phyloP scores from a whole-genome alignment of 2,329 filamentous ascomycete genomes.

The Xylariaceae sp. region DNA sequence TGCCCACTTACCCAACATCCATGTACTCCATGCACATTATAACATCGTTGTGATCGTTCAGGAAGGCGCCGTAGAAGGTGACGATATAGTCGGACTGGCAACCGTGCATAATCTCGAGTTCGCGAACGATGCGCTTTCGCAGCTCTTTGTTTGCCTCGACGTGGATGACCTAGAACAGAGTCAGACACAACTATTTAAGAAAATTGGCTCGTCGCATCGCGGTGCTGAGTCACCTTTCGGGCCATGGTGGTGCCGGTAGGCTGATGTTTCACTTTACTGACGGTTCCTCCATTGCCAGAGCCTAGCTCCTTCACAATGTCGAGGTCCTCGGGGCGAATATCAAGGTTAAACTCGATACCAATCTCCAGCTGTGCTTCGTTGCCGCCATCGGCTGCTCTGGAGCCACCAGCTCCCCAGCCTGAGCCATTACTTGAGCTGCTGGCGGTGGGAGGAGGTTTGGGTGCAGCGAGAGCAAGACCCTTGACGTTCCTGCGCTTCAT shows the following conservation, averaged over 20 bases:
- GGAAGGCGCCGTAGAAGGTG: constrained; percentile 94
- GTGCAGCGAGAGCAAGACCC: constrained; percentile 79
- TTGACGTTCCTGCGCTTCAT: constrained; percentile 99
- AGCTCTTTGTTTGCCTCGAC: constrained; percentile 98
- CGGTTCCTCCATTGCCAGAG: constrained; percentile 93
- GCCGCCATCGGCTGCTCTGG: constrained; percentile 49
- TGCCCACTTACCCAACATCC: constrained; percentile 84
- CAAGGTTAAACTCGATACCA: constrained; percentile 93
- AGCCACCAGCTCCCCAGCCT: constrained; percentile 39
- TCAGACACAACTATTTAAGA: constrained; percentile 1
- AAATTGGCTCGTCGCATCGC: neutral
- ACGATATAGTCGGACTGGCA: constrained; percentile 97
- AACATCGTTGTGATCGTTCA: constrained; percentile 95
- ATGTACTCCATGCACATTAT: constrained; percentile 99
- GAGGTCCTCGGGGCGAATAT: constrained; percentile 87
- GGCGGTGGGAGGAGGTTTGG: constrained; percentile 69
- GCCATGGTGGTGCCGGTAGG: constrained; percentile 97
- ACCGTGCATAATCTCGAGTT: constrained; percentile 97
- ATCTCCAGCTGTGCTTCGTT: constrained; percentile 76
- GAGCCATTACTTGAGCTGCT: constrained; percentile 63
- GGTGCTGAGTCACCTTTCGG: constrained; percentile 70
- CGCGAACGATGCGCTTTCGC: constrained; percentile 92
- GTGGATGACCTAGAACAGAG: constrained; percentile 75
- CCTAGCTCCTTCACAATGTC: constrained; percentile 93
- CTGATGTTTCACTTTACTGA: constrained; percentile 95